Percentiles rank a stretch among this genome's conserved stretches.
phyloP scores from a whole-genome alignment of 2,329 filamentous ascomycete species.

The Trichophyton schoenleinii region DNA sequence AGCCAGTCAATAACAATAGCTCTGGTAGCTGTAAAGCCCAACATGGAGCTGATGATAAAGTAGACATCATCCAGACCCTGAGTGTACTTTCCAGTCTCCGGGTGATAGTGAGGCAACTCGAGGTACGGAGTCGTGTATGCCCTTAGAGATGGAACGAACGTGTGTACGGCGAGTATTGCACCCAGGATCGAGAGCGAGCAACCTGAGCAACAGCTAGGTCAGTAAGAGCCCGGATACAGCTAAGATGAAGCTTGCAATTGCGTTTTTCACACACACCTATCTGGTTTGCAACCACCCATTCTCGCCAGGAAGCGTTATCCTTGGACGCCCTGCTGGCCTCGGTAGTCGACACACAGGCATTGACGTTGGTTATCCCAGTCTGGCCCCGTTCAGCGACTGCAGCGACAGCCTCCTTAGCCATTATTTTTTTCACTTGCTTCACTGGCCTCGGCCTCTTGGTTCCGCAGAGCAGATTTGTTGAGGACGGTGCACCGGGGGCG shows the following conservation, averaged over 20 bases:
- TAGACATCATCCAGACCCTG: conserved; percentile 69
- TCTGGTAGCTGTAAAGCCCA: conserved; percentile 76
- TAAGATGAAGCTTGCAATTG: background rate
- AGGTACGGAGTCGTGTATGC: conserved; percentile 78
- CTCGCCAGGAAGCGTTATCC: conserved; percentile 30
- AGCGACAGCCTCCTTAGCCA: background rate
- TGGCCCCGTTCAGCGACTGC: background rate
- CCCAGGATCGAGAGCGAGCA: conserved; percentile 76
- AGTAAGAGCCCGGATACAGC: background rate
- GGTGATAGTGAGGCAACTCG: conserved; percentile 69
- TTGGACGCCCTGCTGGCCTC: conserved; percentile 14
- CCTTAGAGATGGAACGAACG: conserved; percentile 68
- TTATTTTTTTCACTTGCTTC: background rate
- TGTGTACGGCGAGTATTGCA: conserved; percentile 68
- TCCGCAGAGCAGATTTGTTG: background rate
- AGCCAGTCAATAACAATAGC: conserved; percentile 79
- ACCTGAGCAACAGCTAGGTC: conserved; percentile 38
- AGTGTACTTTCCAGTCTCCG: conserved; percentile 54
- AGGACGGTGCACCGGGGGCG: background rate
- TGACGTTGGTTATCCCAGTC: conserved; percentile 23
- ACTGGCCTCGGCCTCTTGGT: too few relatives aligned
- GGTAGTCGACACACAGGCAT: conserved; percentile 27
- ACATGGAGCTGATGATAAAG: conserved; percentile 63
- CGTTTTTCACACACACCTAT: conserved; percentile 49
- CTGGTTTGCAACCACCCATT: conserved; percentile 66